Base-by-base conservation (phyloP, 2,329 filamentous ascomycete genomes). In the Aspergillus udagawae region DNA sequence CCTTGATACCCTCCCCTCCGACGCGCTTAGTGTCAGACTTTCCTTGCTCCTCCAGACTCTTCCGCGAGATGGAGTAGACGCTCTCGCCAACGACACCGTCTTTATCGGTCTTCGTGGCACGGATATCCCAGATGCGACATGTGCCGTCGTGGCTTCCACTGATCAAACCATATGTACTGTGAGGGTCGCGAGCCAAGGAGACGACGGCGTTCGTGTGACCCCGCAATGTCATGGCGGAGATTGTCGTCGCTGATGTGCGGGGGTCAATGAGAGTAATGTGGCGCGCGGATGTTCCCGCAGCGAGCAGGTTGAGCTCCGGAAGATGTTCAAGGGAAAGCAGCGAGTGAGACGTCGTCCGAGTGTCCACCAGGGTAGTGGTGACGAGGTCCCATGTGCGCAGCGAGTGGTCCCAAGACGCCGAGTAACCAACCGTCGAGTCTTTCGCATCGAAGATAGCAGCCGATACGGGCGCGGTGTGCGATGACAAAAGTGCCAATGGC, bases 191-290 rank as follows among this genome's bases (percentile, higher is more conserved):
- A 12, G 82, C 80, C 42, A 89, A 75, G n/a, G 78, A 77, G 2
- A 85, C 82, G 10, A 88, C 82, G 6, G 81, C 82, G 77, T 96
- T 96, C 58, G 86, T 86, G 77, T 97, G 93, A 0, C 93, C 93
- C 35, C 91, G 85, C 21, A 97, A 84, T n/a, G 91, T 96, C 86
- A 97, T 90, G 44, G 91, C 90, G 10, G 88, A 86, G 25, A 93
- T 89, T 1, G 86, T 83, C 1, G 86, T 83, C 3, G 91, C 89
- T 3, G 87, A 89, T 29, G 85, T 88, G 53, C 94, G 86, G 3
- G 93, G 93, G 73, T 99, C 94, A 64, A 97, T 85, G n/a, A 99
- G 83, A 0, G 91, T 93, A 70, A 99, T 90, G 76, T 96, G 91
- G 55, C 92, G 83, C 23, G 91, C 90, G 17, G 88, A 88, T 2